These are phyloP conservation scores for Eucalyptus erythrocorys DNA, from an alignment of 345 rosid species.

Conservation along the genomic window DNA sequence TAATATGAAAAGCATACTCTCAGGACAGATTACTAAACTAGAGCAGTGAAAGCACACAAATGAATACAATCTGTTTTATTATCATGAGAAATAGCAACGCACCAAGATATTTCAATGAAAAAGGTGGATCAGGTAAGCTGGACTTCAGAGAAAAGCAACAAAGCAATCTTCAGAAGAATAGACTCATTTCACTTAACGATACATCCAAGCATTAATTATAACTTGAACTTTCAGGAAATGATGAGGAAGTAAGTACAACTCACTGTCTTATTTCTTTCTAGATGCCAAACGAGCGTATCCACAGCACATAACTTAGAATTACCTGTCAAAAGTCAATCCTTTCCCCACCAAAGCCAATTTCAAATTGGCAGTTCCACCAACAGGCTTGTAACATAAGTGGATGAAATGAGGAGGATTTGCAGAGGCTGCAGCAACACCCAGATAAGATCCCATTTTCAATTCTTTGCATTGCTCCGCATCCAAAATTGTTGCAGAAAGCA, in stretches of 20 bases:
- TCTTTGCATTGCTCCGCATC: slow-evolving; percentile 59
- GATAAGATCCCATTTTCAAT: slow-evolving; percentile 90
- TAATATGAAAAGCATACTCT: neutral
- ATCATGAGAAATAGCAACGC: neutral
- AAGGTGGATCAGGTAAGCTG: neutral
- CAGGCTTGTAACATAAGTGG: slow-evolving; percentile 74
- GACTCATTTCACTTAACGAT: neutral
- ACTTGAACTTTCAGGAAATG: neutral
- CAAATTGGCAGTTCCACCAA: slow-evolving; percentile 46
- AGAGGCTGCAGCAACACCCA: slow-evolving; percentile 90
- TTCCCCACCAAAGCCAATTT: slow-evolving; percentile 89
- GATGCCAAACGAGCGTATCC: neutral
- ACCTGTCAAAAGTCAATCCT: slow-evolving; percentile 95
- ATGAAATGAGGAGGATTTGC: slow-evolving; percentile 78
- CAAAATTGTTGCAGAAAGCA: slow-evolving; percentile 67
- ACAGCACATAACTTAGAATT: neutral
- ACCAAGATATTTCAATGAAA: neutral
- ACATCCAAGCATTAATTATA: neutral
- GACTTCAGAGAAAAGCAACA: neutral
- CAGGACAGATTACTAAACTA: neutral
- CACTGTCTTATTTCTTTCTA: neutral
- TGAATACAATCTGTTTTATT: neutral
- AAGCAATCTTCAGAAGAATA: neutral
- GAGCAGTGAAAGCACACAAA: neutral
- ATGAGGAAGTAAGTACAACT: neutral